phyloP scores from a whole-genome alignment of 2,329 filamentous ascomycete genomes.

The Aspergillus persii region DNA sequence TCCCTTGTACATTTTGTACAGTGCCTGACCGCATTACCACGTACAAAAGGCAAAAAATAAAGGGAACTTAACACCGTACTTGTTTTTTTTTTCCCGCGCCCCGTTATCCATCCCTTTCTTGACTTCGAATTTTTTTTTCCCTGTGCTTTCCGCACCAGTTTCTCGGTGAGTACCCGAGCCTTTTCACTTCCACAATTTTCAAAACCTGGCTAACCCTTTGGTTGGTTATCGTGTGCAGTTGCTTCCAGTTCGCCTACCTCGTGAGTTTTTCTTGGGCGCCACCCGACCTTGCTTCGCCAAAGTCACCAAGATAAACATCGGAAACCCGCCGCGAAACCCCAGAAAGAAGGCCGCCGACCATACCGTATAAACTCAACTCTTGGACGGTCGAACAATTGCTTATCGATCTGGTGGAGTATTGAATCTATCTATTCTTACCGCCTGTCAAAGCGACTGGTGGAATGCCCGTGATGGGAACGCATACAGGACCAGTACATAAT shows the following conservation, averaged over 20 bases:
- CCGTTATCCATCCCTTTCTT: conserved; percentile 16
- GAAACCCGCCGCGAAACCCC: not conserved
- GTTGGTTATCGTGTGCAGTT: not conserved
- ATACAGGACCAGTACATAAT: conserved; percentile 36
- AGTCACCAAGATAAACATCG: not conserved
- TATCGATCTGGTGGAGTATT: not conserved
- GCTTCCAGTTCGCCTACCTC: not conserved
- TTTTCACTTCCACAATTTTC: not conserved
- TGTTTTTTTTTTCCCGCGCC: conserved; percentile 13
- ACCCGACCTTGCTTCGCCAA: not conserved
- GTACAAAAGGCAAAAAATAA: conserved; percentile 17
- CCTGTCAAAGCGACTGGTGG: conserved; percentile 11
- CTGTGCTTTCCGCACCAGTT: not conserved
- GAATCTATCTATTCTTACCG: not conserved
- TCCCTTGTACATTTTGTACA: conserved; percentile 32
- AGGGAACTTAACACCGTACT: conserved; percentile 5
- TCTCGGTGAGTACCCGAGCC: not conserved
- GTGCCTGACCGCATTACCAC: conserved; percentile 26
- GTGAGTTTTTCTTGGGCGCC: not conserved
- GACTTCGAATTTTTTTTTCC: not conserved
- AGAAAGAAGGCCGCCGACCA: not conserved
- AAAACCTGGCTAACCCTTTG: not conserved
- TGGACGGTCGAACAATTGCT: not conserved
- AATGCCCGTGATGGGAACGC: conserved; percentile 37
- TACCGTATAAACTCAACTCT: not conserved